Base-by-base conservation (phyloP, 495 filamentous ascomycete species). In the Amphirosellinia nigrospora region DNA sequence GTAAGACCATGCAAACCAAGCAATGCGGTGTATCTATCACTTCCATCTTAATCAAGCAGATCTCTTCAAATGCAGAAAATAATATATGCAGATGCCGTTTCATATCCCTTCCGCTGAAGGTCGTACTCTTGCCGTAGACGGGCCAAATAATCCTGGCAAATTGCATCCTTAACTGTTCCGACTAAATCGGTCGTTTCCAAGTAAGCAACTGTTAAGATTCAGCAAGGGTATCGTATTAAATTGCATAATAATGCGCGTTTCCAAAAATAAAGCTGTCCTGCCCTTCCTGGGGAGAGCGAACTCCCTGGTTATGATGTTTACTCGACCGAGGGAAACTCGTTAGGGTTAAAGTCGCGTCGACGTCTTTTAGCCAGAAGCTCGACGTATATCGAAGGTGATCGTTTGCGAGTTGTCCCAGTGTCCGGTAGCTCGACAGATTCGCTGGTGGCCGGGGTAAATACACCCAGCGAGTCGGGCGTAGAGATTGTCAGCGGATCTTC, bases 361-460 rank as follows among this genome's bases (percentile, higher is more conserved):
- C 30, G 58, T 28, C 28, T 62, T n/a, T 69, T 69, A 8, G 56
- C 34, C 3, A 38, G 1, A 21, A 62, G 43, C 23, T 69, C 66
- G 8, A 69, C 41, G 16, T 62, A 50, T n/a, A 69, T 28, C 15
- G 66, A 13, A 1, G 4, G 11, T 11, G 59, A 6, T 21, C 66
- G 56, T 50, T 69, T 69, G n/a, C 66, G 66, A 30, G 62, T 6
- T 9, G 34, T 19, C 32, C 39, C 32, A 36, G n/a, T 32, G 13
- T 62, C 59, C 0, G 13, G 26, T 21, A 30, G 43, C 21, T 62
- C 66, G 34, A 16, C 45, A 13, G 66, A 69, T 61, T 50, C 46
- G 34, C 66, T 61, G 0, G 66, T 69, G 21, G 43, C 66, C 13
- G 66, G 66, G 19, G 66, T 69, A 23, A 62, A 41, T 3, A 36